Conservation (phyloP, 257 asterid species). For the Primulina eburnea region DNA sequence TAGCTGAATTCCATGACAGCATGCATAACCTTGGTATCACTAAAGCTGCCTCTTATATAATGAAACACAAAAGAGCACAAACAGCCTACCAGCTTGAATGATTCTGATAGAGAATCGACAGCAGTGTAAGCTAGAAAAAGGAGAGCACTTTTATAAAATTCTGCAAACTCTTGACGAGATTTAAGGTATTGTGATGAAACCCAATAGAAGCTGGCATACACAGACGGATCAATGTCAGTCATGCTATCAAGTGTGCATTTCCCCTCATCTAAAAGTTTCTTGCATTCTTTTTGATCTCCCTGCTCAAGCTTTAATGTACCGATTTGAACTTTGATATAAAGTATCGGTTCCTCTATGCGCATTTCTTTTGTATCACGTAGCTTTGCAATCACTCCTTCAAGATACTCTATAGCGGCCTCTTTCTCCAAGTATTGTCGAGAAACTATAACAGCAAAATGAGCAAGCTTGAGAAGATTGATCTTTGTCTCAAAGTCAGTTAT, state of each 20-base stretch:
- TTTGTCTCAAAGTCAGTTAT: constrained; percentile 94
- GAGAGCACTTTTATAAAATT: constrained; percentile 90
- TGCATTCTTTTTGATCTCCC: constrained; percentile 85
- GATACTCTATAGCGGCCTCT: constrained; percentile 77
- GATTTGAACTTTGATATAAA: constrained; percentile 84
- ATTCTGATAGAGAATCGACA: constrained; percentile 79
- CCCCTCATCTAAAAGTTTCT: constrained; percentile 82
- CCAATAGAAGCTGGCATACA: constrained; percentile 92
- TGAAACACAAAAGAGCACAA: constrained; percentile 17
- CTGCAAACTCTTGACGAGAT: constrained; percentile 82
- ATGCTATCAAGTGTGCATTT: constrained; percentile 88
- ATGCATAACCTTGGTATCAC: constrained; percentile 8
- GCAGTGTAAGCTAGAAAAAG: constrained; percentile 91
- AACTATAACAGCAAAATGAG: constrained; percentile 88
- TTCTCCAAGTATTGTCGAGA: constrained; percentile 79
- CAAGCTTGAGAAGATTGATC: constrained; percentile 95
- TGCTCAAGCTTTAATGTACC: constrained; percentile 75
- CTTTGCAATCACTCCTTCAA: constrained; percentile 89
- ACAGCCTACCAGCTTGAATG: constrained; percentile 79
- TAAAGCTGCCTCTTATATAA: constrained; percentile 10
- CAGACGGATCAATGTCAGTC: constrained; percentile 98
- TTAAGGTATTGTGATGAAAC: constrained; percentile 86
- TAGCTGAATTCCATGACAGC: constrained; percentile 1
- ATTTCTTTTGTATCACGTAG: constrained; percentile 73
- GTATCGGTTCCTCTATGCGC: constrained; percentile 87